Conservation (phyloP, 2,329 filamentous ascomycete species). For the Calycina herbarum region DNA sequence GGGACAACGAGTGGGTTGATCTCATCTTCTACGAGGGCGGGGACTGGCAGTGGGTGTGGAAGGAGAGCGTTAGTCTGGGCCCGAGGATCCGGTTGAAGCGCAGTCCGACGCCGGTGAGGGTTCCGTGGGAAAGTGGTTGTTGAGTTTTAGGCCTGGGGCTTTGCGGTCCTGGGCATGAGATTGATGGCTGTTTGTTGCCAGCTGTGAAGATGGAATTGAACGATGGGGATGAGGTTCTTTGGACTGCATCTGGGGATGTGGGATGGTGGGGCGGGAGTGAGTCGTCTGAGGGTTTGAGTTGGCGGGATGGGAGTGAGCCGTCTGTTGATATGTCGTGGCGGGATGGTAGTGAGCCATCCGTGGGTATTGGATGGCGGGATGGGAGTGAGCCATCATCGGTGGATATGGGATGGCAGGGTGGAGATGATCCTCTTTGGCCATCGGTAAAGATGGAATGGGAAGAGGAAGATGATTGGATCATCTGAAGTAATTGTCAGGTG, state of each 20-base stretch:
- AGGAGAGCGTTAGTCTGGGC: background rate
- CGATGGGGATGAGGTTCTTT: background rate
- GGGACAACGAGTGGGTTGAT: slow-evolving; percentile 18
- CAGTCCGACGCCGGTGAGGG: background rate
- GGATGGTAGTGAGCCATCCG: too few species aligned
- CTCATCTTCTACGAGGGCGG: slow-evolving; percentile 28
- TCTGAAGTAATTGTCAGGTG: too few species aligned
- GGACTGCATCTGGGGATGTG: background rate
- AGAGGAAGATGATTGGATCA: too few species aligned
- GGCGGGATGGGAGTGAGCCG: too few species aligned
- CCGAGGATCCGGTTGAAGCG: background rate
- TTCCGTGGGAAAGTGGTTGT: background rate
- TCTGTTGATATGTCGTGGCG: too few species aligned
- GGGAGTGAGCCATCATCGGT: too few species aligned
- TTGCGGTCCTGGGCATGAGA: background rate
- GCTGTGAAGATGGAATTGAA: background rate
- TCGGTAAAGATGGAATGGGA: too few species aligned
- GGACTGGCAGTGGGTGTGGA: slow-evolving; percentile 31
- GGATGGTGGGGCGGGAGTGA: too few species aligned
- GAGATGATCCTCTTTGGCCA: too few species aligned
- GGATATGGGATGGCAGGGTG: too few species aligned
- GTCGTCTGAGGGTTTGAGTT: too few species aligned
- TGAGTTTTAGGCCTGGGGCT: slow-evolving; percentile 1
- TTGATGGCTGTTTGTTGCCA: background rate
- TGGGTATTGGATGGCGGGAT: too few species aligned